A percentile compares a stretch with the other conserved stretches of the same genome.
These are phyloP conservation scores for Chlorella sp. DNA, from an alignment of 139 green algal genomes.

Conservation along the genomic window DNA sequence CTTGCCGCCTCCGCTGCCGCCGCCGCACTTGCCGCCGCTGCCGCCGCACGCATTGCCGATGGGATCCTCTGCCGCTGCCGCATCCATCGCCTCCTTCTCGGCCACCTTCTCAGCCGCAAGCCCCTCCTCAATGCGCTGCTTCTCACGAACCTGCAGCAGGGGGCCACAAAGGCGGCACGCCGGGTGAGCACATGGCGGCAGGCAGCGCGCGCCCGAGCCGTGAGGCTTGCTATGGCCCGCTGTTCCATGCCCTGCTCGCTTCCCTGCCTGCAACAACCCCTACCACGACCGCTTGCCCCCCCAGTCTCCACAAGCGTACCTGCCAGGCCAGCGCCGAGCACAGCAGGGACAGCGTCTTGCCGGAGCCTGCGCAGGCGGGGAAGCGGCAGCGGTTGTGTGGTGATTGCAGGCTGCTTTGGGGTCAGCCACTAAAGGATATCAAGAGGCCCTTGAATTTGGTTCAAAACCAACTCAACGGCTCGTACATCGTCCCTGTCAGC, in stretches of 20 bases:
- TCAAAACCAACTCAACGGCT: background rate
- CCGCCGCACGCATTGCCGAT: background rate
- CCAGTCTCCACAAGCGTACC: background rate
- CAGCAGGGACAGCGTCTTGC: constrained; percentile 94
- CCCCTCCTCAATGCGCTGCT: constrained; percentile 45
- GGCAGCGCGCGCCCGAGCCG: background rate
- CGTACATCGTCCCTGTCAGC: background rate
- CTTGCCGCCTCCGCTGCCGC: background rate
- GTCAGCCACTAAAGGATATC: background rate
- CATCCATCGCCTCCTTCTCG: background rate
- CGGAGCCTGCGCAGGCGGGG: constrained; percentile 53
- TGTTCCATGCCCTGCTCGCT: background rate
- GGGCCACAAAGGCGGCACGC: too few species aligned
- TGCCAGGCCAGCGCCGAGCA: constrained; percentile 84
- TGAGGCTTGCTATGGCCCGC: background rate
- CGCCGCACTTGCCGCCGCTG: background rate
- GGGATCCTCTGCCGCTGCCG: background rate
- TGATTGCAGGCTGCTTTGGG: background rate
- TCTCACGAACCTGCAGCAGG: constrained; percentile 43
- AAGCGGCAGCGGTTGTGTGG: background rate
- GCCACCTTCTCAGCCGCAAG: constrained; percentile 30
- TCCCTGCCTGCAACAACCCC: too few species aligned
- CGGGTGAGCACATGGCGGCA: background rate
- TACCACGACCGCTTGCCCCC: background rate
- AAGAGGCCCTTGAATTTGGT: background rate